A percentile compares a stretch with the other conserved stretches of the same genome.
These are phyloP conservation scores for Leishmania gerbilli DNA, from an alignment of 208 protist genomes.

Conservation along the genomic window DNA sequence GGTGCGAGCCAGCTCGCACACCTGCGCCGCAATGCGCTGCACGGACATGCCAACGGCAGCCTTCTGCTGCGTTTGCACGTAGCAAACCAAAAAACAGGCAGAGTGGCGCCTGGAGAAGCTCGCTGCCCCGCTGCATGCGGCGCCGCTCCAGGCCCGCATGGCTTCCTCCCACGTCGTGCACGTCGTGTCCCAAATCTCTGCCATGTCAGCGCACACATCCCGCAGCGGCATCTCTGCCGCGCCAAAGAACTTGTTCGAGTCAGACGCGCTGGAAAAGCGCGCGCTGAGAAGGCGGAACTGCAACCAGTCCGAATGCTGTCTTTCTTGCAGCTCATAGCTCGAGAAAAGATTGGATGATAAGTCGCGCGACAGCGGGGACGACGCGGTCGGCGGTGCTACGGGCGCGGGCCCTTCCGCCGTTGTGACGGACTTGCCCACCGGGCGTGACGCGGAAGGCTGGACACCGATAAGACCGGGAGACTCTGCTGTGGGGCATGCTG, in stretches of 20 bases:
- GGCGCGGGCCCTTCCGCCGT: background rate
- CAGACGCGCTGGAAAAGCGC: conserved; percentile 41
- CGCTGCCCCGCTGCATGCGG: background rate
- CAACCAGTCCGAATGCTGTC: conserved; percentile 5
- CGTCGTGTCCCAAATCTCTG: conserved; percentile 22
- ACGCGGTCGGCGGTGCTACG: background rate
- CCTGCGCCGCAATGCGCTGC: conserved; percentile 18
- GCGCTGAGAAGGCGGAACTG: conserved; percentile 37
- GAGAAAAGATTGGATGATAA: conserved; percentile 4
- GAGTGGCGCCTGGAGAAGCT: background rate
- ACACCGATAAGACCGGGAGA: background rate
- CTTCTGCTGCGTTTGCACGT: conserved; percentile 48
- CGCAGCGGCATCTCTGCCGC: conserved; percentile 16
- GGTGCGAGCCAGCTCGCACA: conserved; percentile 1
- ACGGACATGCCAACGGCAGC: conserved; percentile 36
- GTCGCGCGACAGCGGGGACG: background rate
- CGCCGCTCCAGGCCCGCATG: background rate
- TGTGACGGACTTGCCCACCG: background rate
- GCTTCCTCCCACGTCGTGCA: conserved; percentile 10
- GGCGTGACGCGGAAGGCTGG: background rate
- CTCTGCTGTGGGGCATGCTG: background rate
- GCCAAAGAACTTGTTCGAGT: conserved; percentile 48
- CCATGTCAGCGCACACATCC: conserved; percentile 38
- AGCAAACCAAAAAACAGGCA: conserved; percentile 48
- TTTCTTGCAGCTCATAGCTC: background rate